Evolutionary conservation across 2,329 filamentous ascomycete species (phyloP), one percentile per base, ranked within the genome.

Genomic region (Cercospora citrullina): DNA sequence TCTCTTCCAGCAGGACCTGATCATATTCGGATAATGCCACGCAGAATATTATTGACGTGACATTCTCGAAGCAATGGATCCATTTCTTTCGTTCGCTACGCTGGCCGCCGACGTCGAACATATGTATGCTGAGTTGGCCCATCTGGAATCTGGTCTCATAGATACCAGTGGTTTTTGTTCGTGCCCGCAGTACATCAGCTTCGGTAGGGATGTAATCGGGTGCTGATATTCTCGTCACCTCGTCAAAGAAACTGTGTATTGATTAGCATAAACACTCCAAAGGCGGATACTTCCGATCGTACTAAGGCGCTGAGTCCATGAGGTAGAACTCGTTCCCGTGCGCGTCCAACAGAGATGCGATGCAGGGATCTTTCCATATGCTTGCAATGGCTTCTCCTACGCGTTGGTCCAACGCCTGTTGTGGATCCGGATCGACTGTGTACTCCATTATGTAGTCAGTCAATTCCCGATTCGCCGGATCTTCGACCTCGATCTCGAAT

Each of bases 61-160:
- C 95, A 76, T 98, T 98, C 81, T 99, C 95, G 80, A 99, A 99
- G 83, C 95, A 99, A 82, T 99, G 95, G 78, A 99, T 99, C 95
- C 95, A 99, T 84, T 99, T 99, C 85, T 99, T 99, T 71, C 95
- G 88, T 82, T 99, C 95, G 80, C 94, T 98, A 78, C 95, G 86
- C 81, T 99, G 95, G 26, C 95, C 95, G 71, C 95, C 95, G 4
- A 99, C 95, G 80, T 99, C 95, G 78, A 99, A 99, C 95, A 99
- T 99, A 83, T 99, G 95, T 82, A 99, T 99, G 82, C 94, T 98
- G 69, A 99, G 85, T 78, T 97, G 94, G 39, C 94, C 95, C 95
- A 99, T 99, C 74, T 95, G 93, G 79, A 99, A 99, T 74, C 95
- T 88, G 60, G 95, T 99, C 81, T 99, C 95, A 82, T 99, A 99